phyloP scores from a whole-genome alignment of 441 rosid species.

The Adansonia gregorii region DNA sequence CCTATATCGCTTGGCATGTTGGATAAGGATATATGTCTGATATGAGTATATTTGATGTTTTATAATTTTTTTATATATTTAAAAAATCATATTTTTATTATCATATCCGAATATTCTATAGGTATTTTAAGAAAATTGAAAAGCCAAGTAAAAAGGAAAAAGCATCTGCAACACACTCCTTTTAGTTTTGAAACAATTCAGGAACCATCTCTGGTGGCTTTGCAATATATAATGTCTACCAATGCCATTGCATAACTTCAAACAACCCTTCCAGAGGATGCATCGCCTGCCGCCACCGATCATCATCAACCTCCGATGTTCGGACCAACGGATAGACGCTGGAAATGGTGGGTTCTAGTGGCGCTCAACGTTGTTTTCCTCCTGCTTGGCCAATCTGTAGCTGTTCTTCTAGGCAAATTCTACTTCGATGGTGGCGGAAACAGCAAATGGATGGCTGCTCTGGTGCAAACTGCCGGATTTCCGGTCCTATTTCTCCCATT shows the following conservation, averaged over 20 bases:
- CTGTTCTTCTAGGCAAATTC: slow-evolving; percentile 22
- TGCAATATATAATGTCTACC: not conserved
- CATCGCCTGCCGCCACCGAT: no score
- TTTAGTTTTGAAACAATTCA: not conserved
- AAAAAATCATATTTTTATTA: no score
- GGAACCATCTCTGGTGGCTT: not conserved
- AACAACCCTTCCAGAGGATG: not conserved
- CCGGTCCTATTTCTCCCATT: slow-evolving; percentile 24
- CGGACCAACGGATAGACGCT: not conserved
- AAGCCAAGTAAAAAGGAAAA: no score
- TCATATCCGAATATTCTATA: no score
- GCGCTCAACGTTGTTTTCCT: slow-evolving; percentile 9
- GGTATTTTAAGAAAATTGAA: no score
- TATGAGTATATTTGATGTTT: no score
- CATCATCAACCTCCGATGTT: not conserved
- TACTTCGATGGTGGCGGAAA: slow-evolving; percentile 9
- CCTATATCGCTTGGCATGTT: no score
- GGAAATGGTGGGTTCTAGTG: slow-evolving; percentile 25
- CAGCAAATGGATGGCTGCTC: slow-evolving; percentile 21
- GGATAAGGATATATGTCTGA: no score
- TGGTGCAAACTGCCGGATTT: slow-evolving; percentile 18
- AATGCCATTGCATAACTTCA: not conserved
- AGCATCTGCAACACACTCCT: not conserved
- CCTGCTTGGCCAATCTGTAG: slow-evolving; percentile 20
- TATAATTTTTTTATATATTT: no score